Percentiles rank a stretch among this genome's conserved stretches.
Evolutionary conservation across 2,329 filamentous ascomycete species (phyloP).

Genomic region (Nemania sp.): DNA sequence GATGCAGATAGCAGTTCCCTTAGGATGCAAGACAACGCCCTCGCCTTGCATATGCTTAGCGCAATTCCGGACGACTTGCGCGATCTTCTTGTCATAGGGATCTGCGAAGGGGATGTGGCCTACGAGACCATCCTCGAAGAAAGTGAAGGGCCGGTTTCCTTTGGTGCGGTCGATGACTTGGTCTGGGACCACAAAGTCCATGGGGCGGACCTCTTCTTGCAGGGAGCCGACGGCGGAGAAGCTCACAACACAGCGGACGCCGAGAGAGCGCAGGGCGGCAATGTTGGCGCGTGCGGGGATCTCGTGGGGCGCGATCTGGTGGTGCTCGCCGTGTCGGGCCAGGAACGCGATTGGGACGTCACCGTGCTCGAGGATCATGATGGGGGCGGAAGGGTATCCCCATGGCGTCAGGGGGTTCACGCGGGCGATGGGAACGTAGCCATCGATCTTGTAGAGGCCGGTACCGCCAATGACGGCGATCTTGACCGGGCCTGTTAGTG

Average conservation of each 20-base stretch:
- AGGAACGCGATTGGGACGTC: slow-evolving; percentile 90
- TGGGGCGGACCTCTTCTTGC: slow-evolving; percentile 91
- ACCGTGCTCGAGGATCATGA: slow-evolving; percentile 89
- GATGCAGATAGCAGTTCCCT: slow-evolving; percentile 92
- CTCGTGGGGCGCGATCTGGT: slow-evolving; percentile 92
- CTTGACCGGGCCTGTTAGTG: slow-evolving; percentile 71
- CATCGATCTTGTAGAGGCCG: slow-evolving; percentile 86
- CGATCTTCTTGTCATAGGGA: slow-evolving; percentile 86
- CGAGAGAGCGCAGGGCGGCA: slow-evolving; percentile 91
- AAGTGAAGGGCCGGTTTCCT: slow-evolving; percentile 92
- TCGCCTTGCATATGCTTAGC: slow-evolving; percentile 83
- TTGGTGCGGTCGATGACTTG: slow-evolving; percentile 98
- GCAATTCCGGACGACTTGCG: slow-evolving; percentile 80
- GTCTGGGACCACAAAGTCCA: slow-evolving; percentile 96
- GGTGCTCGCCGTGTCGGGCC: slow-evolving; percentile 88
- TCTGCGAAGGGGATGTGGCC: slow-evolving; percentile 96
- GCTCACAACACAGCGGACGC: slow-evolving; percentile 90
- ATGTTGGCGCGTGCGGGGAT: slow-evolving; percentile 97
- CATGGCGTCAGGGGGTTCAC: slow-evolving; percentile 86
- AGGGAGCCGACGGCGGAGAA: slow-evolving; percentile 96
- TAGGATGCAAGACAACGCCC: slow-evolving; percentile 84
- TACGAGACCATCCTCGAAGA: slow-evolving; percentile 92
- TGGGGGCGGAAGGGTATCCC: slow-evolving; percentile 80
- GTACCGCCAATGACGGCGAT: slow-evolving; percentile 96
- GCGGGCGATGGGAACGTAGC: slow-evolving; percentile 85